phyloP scores from a whole-genome alignment of 768 basidiomycete species.

The Suillus ampliporus region DNA sequence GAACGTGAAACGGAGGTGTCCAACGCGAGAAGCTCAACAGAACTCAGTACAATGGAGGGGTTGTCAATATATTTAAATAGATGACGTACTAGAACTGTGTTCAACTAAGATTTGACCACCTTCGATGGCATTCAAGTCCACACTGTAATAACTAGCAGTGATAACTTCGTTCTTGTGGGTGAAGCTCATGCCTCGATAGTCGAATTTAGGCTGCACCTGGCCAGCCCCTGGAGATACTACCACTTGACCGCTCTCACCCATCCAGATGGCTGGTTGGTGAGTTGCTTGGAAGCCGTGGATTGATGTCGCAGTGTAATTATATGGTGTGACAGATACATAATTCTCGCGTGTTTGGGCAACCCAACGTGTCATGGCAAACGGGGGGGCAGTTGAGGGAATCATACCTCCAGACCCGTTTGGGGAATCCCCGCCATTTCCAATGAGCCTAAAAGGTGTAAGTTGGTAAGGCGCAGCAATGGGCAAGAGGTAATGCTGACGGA shows the following conservation, averaged over 20 bases:
- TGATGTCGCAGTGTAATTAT: slow-evolving; percentile 61
- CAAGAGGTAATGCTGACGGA: slow-evolving; percentile 40
- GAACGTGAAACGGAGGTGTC: slow-evolving; percentile 77
- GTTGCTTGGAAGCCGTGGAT: slow-evolving; percentile 83
- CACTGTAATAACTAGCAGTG: slow-evolving; percentile 60
- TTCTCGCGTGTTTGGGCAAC: slow-evolving; percentile 80
- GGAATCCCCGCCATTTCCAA: slow-evolving; percentile 74
- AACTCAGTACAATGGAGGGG: neutral
- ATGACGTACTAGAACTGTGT: slow-evolving; percentile 62
- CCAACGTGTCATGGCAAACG: slow-evolving; percentile 89
- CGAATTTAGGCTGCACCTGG: slow-evolving; percentile 56
- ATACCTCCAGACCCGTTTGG: slow-evolving; percentile 78
- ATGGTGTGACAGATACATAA: slow-evolving; percentile 75
- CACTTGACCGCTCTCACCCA: slow-evolving; percentile 78
- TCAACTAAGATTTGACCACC: slow-evolving; percentile 60
- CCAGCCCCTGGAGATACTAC: slow-evolving; percentile 64
- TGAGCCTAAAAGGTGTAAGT: slow-evolving; percentile 46
- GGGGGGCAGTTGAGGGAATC: slow-evolving; percentile 79
- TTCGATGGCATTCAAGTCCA: slow-evolving; percentile 57
- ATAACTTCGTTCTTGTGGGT: slow-evolving; percentile 58
- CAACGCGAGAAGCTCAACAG: slow-evolving; percentile 69
- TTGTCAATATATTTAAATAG: neutral
- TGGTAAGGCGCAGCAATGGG: neutral
- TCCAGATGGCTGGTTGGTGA: slow-evolving; percentile 88
- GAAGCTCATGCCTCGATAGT: slow-evolving; percentile 61